Base-by-base conservation (phyloP, 1,284 basidiomycete genomes). In the Vanrija sp. region DNA sequence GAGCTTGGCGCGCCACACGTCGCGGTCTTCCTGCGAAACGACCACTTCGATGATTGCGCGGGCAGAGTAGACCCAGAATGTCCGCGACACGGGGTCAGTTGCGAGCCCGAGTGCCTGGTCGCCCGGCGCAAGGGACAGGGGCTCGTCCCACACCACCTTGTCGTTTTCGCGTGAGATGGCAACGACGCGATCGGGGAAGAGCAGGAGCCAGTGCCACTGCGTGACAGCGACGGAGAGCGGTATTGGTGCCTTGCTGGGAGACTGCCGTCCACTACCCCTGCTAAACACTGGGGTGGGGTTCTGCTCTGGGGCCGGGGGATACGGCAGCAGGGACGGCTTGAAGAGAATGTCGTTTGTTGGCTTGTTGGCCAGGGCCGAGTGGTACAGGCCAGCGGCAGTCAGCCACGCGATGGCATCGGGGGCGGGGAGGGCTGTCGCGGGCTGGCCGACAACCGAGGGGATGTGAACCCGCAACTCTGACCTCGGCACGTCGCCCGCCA, bases 11-110 rank as follows among this genome's bases (percentile, higher is more conserved):
- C 85, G 85, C 96, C 96, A 99, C 6, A 98, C 86, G 68, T 98
- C 88, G 4, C 94, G 84, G 65, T 89, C 88, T 77, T 99, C 96
- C 62, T 95, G 89, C 10, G 81, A 81, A 16, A 92, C 81, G 15
- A 88, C 84, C 18, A 99, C 78, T 68, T 99, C 96, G 65, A 91
- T 93, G 42, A 99, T 83, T 0, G 89, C 88, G 54, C 86, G 83
- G 62, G 91, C 85, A 0, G 95, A 94, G 71, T 89, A 96, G 2
- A 96, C 82, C 96, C 96, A 99, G 66, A 88, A 95, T 4, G 95
- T 98, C 68, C 84, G 85, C 8, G 89, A 84, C 5, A 89, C 83
- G 8, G 88, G 85, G 73, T 99, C 96, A 7, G 86, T 81, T 5
- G 85, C 82, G 20, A 96, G 77, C 0, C 86, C 88, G 22, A 83